Evolutionary conservation across 352 stramenopile species (phyloP), one percentile per base, ranked within the genome.

Genomic region (Globisporangium radiosum): DNA sequence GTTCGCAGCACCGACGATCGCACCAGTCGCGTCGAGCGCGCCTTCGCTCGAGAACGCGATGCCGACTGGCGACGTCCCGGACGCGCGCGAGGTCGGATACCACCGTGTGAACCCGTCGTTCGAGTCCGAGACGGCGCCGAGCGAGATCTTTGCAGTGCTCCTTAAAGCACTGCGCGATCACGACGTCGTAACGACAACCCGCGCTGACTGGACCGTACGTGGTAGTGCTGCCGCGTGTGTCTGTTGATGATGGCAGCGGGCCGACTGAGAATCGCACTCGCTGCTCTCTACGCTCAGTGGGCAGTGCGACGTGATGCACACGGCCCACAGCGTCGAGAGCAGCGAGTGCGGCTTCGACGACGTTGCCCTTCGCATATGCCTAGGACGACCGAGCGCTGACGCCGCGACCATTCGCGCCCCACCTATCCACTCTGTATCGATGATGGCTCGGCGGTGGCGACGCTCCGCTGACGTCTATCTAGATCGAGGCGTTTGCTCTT

Each of bases 21-120:
- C 50, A 39, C 36, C 43, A 39, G 47, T 49, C 19, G 13, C 45
- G 11, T 39, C 50, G 10, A 44, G 50, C 37, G 36, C 25, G 14
- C 19, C 57, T 13, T n/a, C n/a, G 8, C 42, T 58, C 38, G 33
- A 54, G 40, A n/a, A 47, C 25, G 50, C 19, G 49, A 68, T 72
- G 57, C 76, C 74, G 13, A 80, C 51, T 63, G 76, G 69, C 60
- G 72, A 85, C 44, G 71, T 90, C 1, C 81, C 81, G 0, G 70
- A 84, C 52, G 75, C 72, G 10, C 40, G 40, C n/a, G 71, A 74
- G 4, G 73, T 84, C 11, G 64, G 58, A 15, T 90, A 84, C 54
- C 75, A 67, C 52, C 68, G 80, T 59, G 78, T 91, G 39, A 91
- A 91, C 64, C 81, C 78, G 44, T 82, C 68, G 67, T 91, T 91